Conservation (phyloP, 2,329 filamentous ascomycete genomes). For the Cucurbitaria berberidis region DNA sequence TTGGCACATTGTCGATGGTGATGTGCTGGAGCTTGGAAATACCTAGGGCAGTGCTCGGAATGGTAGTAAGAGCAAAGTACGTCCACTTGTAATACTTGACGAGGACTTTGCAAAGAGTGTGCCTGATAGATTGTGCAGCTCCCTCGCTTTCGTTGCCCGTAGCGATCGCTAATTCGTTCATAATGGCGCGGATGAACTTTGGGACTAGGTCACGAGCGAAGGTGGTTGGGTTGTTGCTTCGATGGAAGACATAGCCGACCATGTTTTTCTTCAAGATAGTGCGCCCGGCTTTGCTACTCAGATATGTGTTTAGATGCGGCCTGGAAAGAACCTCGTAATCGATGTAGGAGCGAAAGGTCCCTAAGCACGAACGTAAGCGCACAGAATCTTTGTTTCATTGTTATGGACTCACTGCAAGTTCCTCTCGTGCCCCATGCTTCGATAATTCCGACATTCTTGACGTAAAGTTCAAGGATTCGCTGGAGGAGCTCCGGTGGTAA, state of each 20-base stretch:
- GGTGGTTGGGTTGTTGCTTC: neutral
- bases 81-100: neutral
- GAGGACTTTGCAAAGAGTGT: neutral
- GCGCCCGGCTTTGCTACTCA: neutral
- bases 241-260: neutral
- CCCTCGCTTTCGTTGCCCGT: too few species aligned
- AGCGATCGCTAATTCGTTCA: too few species aligned
- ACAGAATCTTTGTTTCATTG: neutral
- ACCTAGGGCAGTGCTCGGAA: too few species aligned
- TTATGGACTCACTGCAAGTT: neutral
- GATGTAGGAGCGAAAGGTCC: neutral
- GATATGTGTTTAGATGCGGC: neutral
- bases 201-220: neutral
- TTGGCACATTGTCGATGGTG: too few species aligned
- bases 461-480: neutral
- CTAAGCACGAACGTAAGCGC: neutral
- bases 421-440: neutral
- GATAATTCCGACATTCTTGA: neutral
- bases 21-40: too few species aligned
- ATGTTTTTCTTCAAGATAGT: neutral
- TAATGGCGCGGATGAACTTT: neutral
- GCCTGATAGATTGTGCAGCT: too few species aligned
- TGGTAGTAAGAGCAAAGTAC: neutral
- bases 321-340: neutral
- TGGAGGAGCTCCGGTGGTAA: neutral